Evolutionary conservation across 225 moss, liverwort and hornwort genomes (phyloP).

Genomic region (Anthoceros angustus): DNA sequence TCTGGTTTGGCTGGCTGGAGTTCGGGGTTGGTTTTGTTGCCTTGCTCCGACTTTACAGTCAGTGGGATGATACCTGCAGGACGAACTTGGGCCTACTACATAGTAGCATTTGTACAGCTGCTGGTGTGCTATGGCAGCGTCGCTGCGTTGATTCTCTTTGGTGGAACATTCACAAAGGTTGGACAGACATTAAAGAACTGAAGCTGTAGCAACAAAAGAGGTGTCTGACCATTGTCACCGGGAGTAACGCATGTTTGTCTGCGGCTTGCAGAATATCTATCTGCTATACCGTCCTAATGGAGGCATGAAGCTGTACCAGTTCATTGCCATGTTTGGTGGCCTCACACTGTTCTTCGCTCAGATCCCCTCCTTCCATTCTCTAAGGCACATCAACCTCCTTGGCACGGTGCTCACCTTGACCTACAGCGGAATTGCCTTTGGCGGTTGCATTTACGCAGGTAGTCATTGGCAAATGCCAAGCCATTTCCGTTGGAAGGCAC

Average conservation of each 20-base stretch:
- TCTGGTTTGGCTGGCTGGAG: background rate
- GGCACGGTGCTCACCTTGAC: conserved; percentile 35
- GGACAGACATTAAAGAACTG: conserved; percentile 4
- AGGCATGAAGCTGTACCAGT: conserved; percentile 21
- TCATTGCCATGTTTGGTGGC: conserved; percentile 27
- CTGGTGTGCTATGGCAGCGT: conserved; percentile 33
- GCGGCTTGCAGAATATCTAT: conserved; percentile 23
- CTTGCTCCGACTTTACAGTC: conserved; percentile 6
- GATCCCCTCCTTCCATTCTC: conserved; percentile 47
- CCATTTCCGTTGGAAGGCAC: background rate
- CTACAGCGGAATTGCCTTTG: conserved; percentile 35
- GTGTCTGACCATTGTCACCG: background rate
- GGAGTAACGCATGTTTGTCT: background rate
- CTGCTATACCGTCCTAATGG: conserved; percentile 23
- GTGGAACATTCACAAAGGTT: conserved; percentile 43
- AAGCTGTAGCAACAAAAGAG: conserved; percentile 6
- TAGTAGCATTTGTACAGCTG: conserved; percentile 32
- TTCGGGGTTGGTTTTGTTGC: background rate
- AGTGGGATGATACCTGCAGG: conserved; percentile 19
- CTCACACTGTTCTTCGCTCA: conserved; percentile 36
- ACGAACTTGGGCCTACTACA: conserved; percentile 29
- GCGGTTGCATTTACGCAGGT: conserved; percentile 50
- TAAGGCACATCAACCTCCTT: conserved; percentile 37
- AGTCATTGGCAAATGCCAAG: background rate
- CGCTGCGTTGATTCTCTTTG: conserved; percentile 33